A percentile compares a stretch with the other conserved stretches of the same genome.
These are phyloP conservation scores for Vanrija pseudolonga DNA, from an alignment of 1,284 basidiomycete genomes.

Conservation along the genomic window DNA sequence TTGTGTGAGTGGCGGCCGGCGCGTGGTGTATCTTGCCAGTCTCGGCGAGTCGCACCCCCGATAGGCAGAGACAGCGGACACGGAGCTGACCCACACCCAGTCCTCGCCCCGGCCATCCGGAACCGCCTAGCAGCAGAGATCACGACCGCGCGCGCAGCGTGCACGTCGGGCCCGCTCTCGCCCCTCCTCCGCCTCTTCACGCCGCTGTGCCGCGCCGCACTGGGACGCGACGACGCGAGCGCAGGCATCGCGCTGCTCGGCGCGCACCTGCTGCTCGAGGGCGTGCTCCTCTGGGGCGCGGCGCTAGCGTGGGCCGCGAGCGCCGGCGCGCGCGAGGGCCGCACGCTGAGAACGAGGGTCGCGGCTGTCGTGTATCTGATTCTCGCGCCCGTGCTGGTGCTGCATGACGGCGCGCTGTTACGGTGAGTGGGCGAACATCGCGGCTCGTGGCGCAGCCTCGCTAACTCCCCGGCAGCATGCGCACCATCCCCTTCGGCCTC, in stretches of 20 bases:
- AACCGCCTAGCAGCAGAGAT: neutral
- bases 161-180: neutral
- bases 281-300: slow-evolving; percentile 10
- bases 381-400: slow-evolving; percentile 7
- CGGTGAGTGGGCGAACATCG: slow-evolving; percentile 3
- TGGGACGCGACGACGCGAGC: neutral
- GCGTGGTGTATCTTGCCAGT: too few relatives aligned
- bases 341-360: slow-evolving; percentile 14
- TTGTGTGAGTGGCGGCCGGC: slow-evolving; percentile 10
- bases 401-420: slow-evolving; percentile 6
- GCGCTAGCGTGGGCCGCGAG: slow-evolving; percentile 10
- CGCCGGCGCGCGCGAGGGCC: slow-evolving; percentile 15
- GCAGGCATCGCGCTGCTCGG: neutral
- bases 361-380: slow-evolving; percentile 12
- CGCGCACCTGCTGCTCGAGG: slow-evolving; percentile 7
- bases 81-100: neutral
- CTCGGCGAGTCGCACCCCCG: too few relatives aligned
- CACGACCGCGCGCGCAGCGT: neutral
- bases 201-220: neutral
- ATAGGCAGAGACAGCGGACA: too few relatives aligned
- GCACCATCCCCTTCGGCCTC: slow-evolving; percentile 9
- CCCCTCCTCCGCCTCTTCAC: neutral
- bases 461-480: slow-evolving; percentile 8
- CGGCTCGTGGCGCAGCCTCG: too few relatives aligned
- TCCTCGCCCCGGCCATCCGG: neutral